Base-by-base conservation (phyloP, 202 grass and related monocot genomes). In the Carex sylvatica region DNA sequence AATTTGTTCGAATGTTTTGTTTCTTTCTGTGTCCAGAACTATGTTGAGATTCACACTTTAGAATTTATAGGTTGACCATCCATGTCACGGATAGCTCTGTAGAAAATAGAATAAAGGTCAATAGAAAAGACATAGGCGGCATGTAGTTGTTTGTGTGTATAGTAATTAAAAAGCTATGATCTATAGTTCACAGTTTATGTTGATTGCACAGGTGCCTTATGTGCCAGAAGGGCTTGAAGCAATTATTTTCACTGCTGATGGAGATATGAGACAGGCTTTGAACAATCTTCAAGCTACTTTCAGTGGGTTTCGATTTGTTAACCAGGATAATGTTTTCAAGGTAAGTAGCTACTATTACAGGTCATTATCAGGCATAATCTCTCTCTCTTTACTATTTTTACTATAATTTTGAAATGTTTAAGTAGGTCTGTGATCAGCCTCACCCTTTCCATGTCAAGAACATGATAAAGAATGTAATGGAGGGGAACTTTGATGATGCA, bases 321-420 rank as follows among this genome's bases (percentile, higher is more conserved):
- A 99, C 86, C 93, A 94, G 82, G 97, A 99, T 80, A 99, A 96
- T 84, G 91, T 99, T 80, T 99, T 96, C 79, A 96, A 99, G 93
- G 91, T 93, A 78, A 28, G 16, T 36, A 77, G 28, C 52, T 77
- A 35, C 52, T 58, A 33, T n/a, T 82, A 33, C 40, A 79, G 53
- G 15, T 74, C 1, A 66, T 68, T 15, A 20, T 2, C 30, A 78
- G 70, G 47, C 22, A 83, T 44, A 58, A 22, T 69, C 5, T 71
- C 16, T 15, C 23, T 33, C 1, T 14, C 10, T 74, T 40, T 40
- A 40, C 22, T 80, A 40, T 47, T 80, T n/a, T 81, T 80, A 51
- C 11, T 68, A 54, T 26, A 75, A 79, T 70, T 11, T 84, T 81
- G 16, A 61, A 68, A 74, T 61, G n/a, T 69, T 71, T 46, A 74